phyloP scores from a whole-genome alignment of 1,284 basidiomycete species.

The Flammula alnicola region DNA sequence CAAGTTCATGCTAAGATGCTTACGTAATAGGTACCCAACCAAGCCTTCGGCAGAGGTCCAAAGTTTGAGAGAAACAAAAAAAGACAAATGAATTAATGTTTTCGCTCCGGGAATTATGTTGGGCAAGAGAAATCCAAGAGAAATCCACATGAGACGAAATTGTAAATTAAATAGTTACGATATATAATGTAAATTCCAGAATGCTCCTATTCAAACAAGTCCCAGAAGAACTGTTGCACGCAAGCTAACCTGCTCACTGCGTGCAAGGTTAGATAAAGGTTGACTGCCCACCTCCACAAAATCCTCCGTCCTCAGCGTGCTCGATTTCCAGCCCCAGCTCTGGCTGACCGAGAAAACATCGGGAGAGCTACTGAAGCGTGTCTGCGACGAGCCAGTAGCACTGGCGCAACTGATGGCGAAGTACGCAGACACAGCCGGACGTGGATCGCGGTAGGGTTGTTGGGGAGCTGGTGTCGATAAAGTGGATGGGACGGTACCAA shows the following conservation, averaged over 20 bases:
- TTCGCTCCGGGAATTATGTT: no score
- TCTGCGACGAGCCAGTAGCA: slow-evolving; percentile 81
- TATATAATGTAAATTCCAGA: neutral
- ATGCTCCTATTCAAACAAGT: slow-evolving; percentile 50
- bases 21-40: no score
- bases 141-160: no score
- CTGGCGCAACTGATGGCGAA: slow-evolving; percentile 86
- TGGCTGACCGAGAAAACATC: slow-evolving; percentile 83
- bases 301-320: slow-evolving; percentile 63
- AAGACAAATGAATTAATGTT: no score
- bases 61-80: no score
- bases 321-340: slow-evolving; percentile 85
- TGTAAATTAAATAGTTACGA: neutral
- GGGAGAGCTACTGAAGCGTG: slow-evolving; percentile 84
- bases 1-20: no score
- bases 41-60: no score
- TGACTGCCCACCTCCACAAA: slow-evolving; percentile 51
- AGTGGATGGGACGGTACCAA: slow-evolving; percentile 39
- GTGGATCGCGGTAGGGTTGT: slow-evolving; percentile 79
- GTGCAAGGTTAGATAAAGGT: slow-evolving; percentile 26
- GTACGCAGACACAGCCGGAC: slow-evolving; percentile 70
- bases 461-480: slow-evolving; percentile 45
- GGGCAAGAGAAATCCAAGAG: no score
- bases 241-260: slow-evolving; percentile 59
- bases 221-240: slow-evolving; percentile 78